Percentiles rank a stretch among this genome's conserved stretches.
Conservation (phyloP, 1,139 yeast genomes). For the Casaregolazyma suthepensis region DNA sequence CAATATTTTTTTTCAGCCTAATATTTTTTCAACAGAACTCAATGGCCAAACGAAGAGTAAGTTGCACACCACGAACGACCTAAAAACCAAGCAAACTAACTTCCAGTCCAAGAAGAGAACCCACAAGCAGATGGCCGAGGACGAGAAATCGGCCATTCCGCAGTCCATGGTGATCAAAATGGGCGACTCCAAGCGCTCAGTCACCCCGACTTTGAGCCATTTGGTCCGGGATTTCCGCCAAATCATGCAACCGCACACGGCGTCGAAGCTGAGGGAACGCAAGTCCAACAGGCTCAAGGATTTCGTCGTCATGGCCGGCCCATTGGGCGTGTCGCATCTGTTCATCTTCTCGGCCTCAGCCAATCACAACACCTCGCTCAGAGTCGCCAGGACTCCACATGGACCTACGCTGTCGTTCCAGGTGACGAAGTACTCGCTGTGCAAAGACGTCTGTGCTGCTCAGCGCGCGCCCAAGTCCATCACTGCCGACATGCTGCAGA, state of each 20-base stretch:
- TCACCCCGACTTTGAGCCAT: constrained; percentile 76
- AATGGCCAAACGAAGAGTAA: constrained; percentile 48
- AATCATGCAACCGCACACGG: constrained; percentile 96
- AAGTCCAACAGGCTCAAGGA: constrained; percentile 83
- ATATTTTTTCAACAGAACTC: constrained; percentile 2
- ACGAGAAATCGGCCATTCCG: constrained; percentile 70
- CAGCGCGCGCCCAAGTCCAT: constrained; percentile 62
- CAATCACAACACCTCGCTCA: constrained; percentile 72
- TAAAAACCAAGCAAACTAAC: constrained; percentile 9
- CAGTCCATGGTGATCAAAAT: constrained; percentile 88
- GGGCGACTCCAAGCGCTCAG: constrained; percentile 58
- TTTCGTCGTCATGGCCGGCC: constrained; percentile 95
- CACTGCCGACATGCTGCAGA: constrained; percentile 48
- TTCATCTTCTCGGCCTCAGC: constrained; percentile 78
- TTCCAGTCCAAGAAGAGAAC: constrained; percentile 65
- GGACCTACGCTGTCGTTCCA: constrained; percentile 92
- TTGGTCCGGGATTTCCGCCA: constrained; percentile 81
- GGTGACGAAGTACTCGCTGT: constrained; percentile 68
- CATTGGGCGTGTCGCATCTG: constrained; percentile 85
- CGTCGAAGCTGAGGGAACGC: constrained; percentile 78
- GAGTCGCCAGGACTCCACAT: constrained; percentile 82
- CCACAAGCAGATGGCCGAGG: constrained; percentile 61
- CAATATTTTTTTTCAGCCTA: neutral
- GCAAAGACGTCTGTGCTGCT: constrained; percentile 71
- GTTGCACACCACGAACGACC: constrained; percentile 17